These are phyloP conservation scores for Umbelopsis sp. DNA, from an alignment of 192 early-diverging fungal species.

Conservation along the genomic window DNA sequence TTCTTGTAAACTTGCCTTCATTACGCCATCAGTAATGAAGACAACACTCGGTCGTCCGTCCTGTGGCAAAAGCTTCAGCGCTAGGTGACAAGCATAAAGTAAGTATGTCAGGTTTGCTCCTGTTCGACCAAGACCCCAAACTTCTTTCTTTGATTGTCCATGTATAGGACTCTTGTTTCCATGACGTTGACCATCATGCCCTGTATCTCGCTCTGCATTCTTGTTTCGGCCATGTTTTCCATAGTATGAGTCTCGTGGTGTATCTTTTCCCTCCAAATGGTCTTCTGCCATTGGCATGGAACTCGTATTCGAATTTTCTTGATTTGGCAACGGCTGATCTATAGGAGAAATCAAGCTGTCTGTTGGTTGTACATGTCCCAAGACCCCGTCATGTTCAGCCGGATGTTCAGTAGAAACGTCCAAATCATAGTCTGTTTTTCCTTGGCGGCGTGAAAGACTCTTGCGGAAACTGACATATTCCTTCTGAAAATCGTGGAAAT, in stretches of 20 bases:
- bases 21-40: conserved; percentile 71
- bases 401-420: conserved; percentile 30
- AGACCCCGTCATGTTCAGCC: neutral
- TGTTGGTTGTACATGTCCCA: neutral
- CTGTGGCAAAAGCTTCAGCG: conserved; percentile 45
- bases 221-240: neutral
- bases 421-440: conserved; percentile 41
- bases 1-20: conserved; percentile 67
- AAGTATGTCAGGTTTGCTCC: conserved; percentile 56
- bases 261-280: neutral
- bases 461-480: conserved; percentile 47
- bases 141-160: conserved; percentile 34
- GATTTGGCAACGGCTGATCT: neutral
- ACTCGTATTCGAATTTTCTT: neutral
- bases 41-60: conserved; percentile 55
- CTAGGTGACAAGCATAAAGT: conserved; percentile 57
- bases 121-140: conserved; percentile 56
- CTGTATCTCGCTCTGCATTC: neutral
- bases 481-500: conserved; percentile 46
- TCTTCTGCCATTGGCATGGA: neutral
- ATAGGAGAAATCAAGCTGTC: neutral
- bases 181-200: neutral
- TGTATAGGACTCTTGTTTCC: neutral
- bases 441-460: conserved; percentile 34
- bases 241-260: neutral